Evolutionary conservation across 1,284 basidiomycete genomes (phyloP).

Genomic region (Kwoniella shivajii): DNA sequence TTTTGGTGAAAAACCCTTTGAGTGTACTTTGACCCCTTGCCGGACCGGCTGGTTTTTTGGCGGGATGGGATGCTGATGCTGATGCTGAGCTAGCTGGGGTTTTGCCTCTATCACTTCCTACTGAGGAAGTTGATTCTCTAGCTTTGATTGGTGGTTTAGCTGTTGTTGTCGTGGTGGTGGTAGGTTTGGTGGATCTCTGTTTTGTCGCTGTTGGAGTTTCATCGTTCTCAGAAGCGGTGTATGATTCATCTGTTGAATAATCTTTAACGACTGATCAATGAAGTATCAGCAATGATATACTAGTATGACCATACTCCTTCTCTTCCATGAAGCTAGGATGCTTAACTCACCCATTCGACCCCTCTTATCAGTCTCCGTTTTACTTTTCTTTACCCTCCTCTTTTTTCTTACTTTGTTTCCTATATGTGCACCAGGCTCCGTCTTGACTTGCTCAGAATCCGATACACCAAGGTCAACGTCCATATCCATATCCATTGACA

Average conservation of each 20-base stretch:
- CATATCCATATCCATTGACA: slow-evolving; percentile 46
- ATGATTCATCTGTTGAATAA: slow-evolving; percentile 39
- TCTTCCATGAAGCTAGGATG: too few relatives aligned
- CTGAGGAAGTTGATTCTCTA: slow-evolving; percentile 14
- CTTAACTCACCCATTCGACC: slow-evolving; percentile 47
- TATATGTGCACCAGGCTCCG: slow-evolving; percentile 10
- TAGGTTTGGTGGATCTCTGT: slow-evolving; percentile 17
- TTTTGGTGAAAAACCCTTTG: slow-evolving; percentile 46
- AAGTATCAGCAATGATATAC: too few relatives aligned
- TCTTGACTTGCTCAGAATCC: slow-evolving; percentile 29
- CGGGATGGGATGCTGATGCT: neutral
- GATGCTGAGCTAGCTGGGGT: slow-evolving; percentile 10
- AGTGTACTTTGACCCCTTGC: slow-evolving; percentile 37
- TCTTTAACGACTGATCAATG: slow-evolving; percentile 40
- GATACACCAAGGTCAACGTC: slow-evolving; percentile 20
- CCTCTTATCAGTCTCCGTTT: slow-evolving; percentile 40
- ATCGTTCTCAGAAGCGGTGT: slow-evolving; percentile 34
- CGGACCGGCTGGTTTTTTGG: slow-evolving; percentile 6
- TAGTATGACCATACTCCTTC: too few relatives aligned
- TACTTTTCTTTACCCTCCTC: slow-evolving; percentile 46
- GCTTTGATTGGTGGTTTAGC: slow-evolving; percentile 12
- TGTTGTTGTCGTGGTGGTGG: neutral
- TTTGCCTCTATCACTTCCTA: slow-evolving; percentile 22
- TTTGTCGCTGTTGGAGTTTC: slow-evolving; percentile 8
- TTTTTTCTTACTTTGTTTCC: slow-evolving; percentile 26